A percentile compares a stretch with the other conserved stretches of the same genome.
phyloP scores from a whole-genome alignment of 148 eudicot genomes.

The Polygonum aviculare region DNA sequence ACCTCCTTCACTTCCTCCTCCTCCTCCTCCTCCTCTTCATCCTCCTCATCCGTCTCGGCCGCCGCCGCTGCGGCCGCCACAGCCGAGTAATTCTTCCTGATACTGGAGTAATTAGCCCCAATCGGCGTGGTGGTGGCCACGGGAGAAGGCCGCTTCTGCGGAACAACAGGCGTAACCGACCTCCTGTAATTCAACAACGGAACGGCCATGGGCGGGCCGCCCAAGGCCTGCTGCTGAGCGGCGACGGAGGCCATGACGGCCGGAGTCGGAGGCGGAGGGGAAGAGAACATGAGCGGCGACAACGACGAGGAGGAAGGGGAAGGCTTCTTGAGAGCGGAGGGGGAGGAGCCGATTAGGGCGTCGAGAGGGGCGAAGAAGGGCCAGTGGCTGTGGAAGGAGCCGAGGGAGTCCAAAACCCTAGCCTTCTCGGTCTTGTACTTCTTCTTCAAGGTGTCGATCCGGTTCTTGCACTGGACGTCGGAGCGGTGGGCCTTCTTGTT shows the following conservation, averaged over 20 bases:
- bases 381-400: conserved; percentile 36
- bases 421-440: conserved; percentile 72
- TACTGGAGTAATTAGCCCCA: conserved; percentile 23
- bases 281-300: conserved; percentile 14
- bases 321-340: conserved; percentile 22
- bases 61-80: conserved; percentile 69
- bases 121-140: conserved; percentile 8
- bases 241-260: conserved; percentile 7
- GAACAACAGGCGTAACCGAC: conserved; percentile 25
- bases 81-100: conserved; percentile 72
- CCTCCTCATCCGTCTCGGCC: conserved; percentile 30
- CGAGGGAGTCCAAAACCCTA: conserved; percentile 47
- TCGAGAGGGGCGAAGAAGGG: conserved; percentile 46
- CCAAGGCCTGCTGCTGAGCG: not conserved
- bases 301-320: conserved; percentile 12
- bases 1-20: conserved; percentile 21
- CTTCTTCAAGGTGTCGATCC: conserved; percentile 78
- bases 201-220: conserved; percentile 48
- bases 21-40: conserved; percentile 31
- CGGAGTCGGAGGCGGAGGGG: conserved; percentile 17
- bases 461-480: conserved; percentile 80
- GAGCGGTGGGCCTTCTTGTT: conserved; percentile 47
- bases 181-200: conserved; percentile 33
- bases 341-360: conserved; percentile 36
- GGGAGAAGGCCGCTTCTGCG: conserved; percentile 47